These are phyloP conservation scores for Lodderomyces parapsilosis DNA, from an alignment of 1,139 yeast species.

Conservation along the genomic window DNA sequence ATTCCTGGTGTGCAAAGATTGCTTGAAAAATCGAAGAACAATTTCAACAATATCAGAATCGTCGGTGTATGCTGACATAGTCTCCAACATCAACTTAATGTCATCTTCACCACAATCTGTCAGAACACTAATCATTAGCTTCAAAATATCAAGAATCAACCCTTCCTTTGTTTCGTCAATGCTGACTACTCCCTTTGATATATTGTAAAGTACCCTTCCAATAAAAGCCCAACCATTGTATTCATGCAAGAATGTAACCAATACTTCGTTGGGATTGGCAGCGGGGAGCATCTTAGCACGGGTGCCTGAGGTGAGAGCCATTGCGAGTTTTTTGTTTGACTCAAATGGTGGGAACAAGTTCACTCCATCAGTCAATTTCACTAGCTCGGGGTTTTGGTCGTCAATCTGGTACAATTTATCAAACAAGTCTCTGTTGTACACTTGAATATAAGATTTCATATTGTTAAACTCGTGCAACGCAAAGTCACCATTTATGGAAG, in stretches of 20 bases:
- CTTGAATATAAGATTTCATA: slow-evolving; percentile 59
- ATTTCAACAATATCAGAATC: slow-evolving; percentile 71
- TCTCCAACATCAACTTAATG: slow-evolving; percentile 47
- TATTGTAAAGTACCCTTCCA: slow-evolving; percentile 73
- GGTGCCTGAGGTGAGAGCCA: slow-evolving; percentile 53
- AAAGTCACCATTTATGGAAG: slow-evolving; percentile 62
- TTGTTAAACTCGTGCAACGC: slow-evolving; percentile 63
- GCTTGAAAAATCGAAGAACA: slow-evolving; percentile 65
- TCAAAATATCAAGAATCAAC: slow-evolving; percentile 48
- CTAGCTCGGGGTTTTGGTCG: slow-evolving; percentile 51
- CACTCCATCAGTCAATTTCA: slow-evolving; percentile 38
- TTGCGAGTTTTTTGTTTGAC: slow-evolving; percentile 40
- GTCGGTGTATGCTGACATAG: slow-evolving; percentile 57
- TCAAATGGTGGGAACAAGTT: slow-evolving; percentile 55
- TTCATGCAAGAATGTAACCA: slow-evolving; percentile 68
- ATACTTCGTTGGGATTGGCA: slow-evolving; percentile 38
- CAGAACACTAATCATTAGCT: slow-evolving; percentile 51
- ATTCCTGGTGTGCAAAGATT: slow-evolving; percentile 58
- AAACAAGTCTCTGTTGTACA: slow-evolving; percentile 38
- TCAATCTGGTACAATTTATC: slow-evolving; percentile 43
- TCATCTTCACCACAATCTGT: slow-evolving; percentile 41
- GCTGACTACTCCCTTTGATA: slow-evolving; percentile 41
- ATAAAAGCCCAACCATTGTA: slow-evolving; percentile 87
- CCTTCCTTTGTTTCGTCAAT: slow-evolving; percentile 35
- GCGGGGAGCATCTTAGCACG: slow-evolving; percentile 67